Conservation (phyloP, 2,329 filamentous ascomycete genomes). For the Stagonosporopsis chrysanthemi region DNA sequence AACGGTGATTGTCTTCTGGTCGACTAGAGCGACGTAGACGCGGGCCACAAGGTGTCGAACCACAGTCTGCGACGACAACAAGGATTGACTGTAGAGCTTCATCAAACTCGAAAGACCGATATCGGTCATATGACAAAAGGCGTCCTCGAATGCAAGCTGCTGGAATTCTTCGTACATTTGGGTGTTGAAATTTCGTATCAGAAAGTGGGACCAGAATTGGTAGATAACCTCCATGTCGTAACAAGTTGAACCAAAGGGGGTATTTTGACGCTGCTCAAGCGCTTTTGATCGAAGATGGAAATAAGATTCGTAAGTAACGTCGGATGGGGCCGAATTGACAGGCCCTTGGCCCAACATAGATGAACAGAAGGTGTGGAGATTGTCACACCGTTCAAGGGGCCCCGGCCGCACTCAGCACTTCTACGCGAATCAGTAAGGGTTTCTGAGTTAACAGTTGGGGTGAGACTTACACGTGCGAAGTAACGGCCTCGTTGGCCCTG, state of each 20-base stretch:
- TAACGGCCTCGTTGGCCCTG: constrained; percentile 47
- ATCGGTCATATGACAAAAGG: constrained; percentile 58
- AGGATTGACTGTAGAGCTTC: constrained; percentile 68
- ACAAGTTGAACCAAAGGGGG: constrained; percentile 56
- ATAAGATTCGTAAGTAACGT: constrained; percentile 59
- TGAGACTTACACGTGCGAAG: constrained; percentile 40
- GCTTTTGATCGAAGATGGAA: constrained; percentile 58
- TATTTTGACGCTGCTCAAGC: constrained; percentile 57
- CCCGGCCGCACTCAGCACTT: constrained; percentile 33
- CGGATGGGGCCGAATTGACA: constrained; percentile 53
- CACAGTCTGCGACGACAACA: constrained; percentile 57
- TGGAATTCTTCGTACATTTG: constrained; percentile 80
- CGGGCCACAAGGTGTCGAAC: constrained; percentile 62
- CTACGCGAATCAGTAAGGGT: constrained; percentile 14
- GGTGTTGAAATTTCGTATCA: constrained; percentile 76
- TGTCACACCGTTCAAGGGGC: constrained; percentile 28
- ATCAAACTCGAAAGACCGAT: constrained; percentile 69
- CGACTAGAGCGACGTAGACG: constrained; percentile 64
- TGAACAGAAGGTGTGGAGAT: constrained; percentile 33
- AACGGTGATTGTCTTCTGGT: constrained; percentile 55
- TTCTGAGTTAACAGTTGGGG: too few species aligned
- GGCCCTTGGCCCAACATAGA: constrained; percentile 62
- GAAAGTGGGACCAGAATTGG: constrained; percentile 77
- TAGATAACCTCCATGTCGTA: constrained; percentile 72
- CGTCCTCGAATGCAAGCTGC: constrained; percentile 70